Percentiles rank a stretch among this genome's conserved stretches.
phyloP scores from a whole-genome alignment of 768 basidiomycete genomes.

The Rubroboletus pulcherrimus region DNA sequence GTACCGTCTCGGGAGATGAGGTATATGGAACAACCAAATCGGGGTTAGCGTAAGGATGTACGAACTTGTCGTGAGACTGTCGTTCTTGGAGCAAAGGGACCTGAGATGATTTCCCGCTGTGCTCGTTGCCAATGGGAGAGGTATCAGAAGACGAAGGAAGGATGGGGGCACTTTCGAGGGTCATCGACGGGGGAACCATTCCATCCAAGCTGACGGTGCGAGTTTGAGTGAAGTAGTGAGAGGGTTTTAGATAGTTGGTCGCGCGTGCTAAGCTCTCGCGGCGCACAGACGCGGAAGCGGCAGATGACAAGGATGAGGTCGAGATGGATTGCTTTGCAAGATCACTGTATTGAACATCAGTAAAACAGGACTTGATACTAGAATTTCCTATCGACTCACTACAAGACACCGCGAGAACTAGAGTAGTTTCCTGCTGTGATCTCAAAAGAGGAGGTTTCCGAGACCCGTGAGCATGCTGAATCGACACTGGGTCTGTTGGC shows the following conservation, averaged over 20 bases:
- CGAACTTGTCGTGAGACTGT: slow-evolving; percentile 30
- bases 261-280: slow-evolving; percentile 42
- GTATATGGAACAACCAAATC: slow-evolving; percentile 48
- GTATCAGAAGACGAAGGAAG: slow-evolving; percentile 13
- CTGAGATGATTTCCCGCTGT: slow-evolving; percentile 15
- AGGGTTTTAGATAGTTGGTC: slow-evolving; percentile 4
- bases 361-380: neutral
- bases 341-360: slow-evolving; percentile 36
- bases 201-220: slow-evolving; percentile 10
- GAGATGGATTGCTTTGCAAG: slow-evolving; percentile 62
- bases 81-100: slow-evolving; percentile 35
- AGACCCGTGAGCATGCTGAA: slow-evolving; percentile 50
- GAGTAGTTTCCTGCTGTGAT: slow-evolving; percentile 49
- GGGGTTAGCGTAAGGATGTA: slow-evolving; percentile 82
- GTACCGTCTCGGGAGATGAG: slow-evolving; percentile 27
- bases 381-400: slow-evolving; percentile 42
- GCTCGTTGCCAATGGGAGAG: slow-evolving; percentile 7
- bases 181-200: neutral
- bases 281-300: slow-evolving; percentile 16
- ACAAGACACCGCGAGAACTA: slow-evolving; percentile 49
- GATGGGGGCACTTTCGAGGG: neutral
- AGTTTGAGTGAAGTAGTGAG: slow-evolving; percentile 6
- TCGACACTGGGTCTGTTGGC: slow-evolving; percentile 60
- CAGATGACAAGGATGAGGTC: slow-evolving; percentile 45
- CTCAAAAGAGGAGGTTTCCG: slow-evolving; percentile 58